These are phyloP conservation scores for Lichtheimia corymbifera DNA, from an alignment of 371 early-diverging fungal species.

Conservation along the genomic window DNA sequence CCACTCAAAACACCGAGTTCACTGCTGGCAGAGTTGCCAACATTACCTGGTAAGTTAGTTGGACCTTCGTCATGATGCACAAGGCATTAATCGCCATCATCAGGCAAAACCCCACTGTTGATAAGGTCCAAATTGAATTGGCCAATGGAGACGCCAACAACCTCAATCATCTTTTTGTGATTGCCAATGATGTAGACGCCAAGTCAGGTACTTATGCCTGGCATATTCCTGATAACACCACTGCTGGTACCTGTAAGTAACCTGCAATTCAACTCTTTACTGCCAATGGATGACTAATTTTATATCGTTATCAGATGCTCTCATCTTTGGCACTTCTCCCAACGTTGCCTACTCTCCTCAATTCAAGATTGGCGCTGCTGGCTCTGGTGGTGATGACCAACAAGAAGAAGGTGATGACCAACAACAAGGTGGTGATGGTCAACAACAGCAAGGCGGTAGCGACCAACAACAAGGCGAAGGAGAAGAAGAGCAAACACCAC, in stretches of 20 bases:
- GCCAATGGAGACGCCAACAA: constrained; percentile 24
- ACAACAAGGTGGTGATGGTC: too few relatives aligned
- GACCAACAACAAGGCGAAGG: too few relatives aligned
- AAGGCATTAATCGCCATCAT: too few relatives aligned
- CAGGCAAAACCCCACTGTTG: constrained; percentile 22
- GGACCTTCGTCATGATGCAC: too few relatives aligned
- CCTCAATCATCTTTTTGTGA: constrained; percentile 21
- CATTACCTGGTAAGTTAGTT: constrained; percentile 16
- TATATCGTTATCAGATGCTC: constrained; percentile 19
- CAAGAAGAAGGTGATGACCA: too few relatives aligned
- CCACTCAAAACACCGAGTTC: constrained; percentile 10
- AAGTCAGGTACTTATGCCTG: constrained; percentile 16
- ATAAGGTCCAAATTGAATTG: constrained; percentile 25
- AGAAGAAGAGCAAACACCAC: too few relatives aligned
- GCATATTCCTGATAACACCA: constrained; percentile 26
- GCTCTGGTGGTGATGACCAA: too few relatives aligned
- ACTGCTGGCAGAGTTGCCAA: constrained; percentile 16
- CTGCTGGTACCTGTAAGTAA: constrained; percentile 23
- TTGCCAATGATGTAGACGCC: constrained; percentile 24
- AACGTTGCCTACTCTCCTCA: constrained; percentile 30
- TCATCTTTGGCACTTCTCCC: constrained; percentile 31
- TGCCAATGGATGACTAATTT: background rate
- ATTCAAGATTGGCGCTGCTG: constrained; percentile 7
- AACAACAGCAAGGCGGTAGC: too few relatives aligned
- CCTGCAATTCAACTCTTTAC: background rate